Percentiles rank a stretch among this genome's conserved stretches.
Conservation (phyloP, 2,329 filamentous ascomycete genomes). For the Trichoderma semiorbis region DNA sequence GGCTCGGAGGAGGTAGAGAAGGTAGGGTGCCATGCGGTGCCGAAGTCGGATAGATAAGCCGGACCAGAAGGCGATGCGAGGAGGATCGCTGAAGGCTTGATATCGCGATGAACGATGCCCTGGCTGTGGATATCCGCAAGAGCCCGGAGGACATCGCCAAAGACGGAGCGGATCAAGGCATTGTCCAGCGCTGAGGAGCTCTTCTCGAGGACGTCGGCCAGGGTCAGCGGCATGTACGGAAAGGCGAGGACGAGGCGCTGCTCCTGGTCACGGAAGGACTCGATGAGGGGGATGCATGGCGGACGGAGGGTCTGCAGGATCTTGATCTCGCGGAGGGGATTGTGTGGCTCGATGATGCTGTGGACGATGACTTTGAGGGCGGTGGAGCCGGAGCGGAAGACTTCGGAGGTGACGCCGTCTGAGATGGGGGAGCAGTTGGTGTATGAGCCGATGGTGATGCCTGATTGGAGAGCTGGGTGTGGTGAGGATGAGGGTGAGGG, state of each 20-base stretch:
- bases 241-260: constrained; percentile 77
- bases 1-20: constrained; percentile 61
- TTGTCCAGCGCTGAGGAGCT: constrained; percentile 16
- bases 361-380: constrained; percentile 85
- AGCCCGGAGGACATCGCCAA: constrained; percentile 64
- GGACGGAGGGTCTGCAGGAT: constrained; percentile 61
- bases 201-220: constrained; percentile 63
- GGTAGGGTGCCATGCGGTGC: constrained; percentile 76
- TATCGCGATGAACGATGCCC: constrained; percentile 85
- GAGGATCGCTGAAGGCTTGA: constrained; percentile 90
- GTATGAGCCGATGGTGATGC: constrained; percentile 53
- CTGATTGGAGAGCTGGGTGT: constrained; percentile 21
- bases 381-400: constrained; percentile 65
- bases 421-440: constrained; percentile 52
- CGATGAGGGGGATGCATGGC: constrained; percentile 63
- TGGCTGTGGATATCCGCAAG: constrained; percentile 67
- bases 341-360: constrained; percentile 68
- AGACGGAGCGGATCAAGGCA: constrained; percentile 44
- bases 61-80: constrained; percentile 65
- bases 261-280: constrained; percentile 68
- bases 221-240: constrained; percentile 73
- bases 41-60: constrained; percentile 84
- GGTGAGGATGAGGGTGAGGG: not conserved
- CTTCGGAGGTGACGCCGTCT: constrained; percentile 73
- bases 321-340: constrained; percentile 73